These are phyloP conservation scores for Capsicum pubescens DNA, from an alignment of 257 asterid species.

Conservation along the genomic window DNA sequence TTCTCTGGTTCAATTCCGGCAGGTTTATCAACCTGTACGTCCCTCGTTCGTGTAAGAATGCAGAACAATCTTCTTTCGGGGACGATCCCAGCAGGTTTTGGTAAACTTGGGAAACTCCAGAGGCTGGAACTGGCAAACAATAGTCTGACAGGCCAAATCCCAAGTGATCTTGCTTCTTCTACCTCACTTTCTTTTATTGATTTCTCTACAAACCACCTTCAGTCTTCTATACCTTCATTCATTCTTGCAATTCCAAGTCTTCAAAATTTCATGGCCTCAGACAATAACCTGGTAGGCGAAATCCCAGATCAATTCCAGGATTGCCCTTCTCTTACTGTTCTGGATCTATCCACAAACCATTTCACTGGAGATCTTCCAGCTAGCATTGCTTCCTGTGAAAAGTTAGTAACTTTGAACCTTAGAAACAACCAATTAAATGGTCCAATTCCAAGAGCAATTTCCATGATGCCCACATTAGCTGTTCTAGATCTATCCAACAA, in stretches of 20 bases:
- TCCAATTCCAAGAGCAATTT: slow-evolving; percentile 56
- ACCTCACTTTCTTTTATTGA: slow-evolving; percentile 70
- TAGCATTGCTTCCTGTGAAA: slow-evolving; percentile 69
- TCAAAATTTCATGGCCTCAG: slow-evolving; percentile 59
- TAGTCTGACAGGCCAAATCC: slow-evolving; percentile 65
- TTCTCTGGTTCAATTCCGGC: slow-evolving; percentile 71
- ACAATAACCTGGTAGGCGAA: slow-evolving; percentile 57
- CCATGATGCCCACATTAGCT: slow-evolving; percentile 65
- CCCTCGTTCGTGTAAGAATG: slow-evolving; percentile 69
- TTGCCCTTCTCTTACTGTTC: slow-evolving; percentile 58
- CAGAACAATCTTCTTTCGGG: slow-evolving; percentile 68
- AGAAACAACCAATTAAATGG: slow-evolving; percentile 57
- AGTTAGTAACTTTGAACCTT: slow-evolving; percentile 64
- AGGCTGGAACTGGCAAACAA: slow-evolving; percentile 70
- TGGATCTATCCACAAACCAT: slow-evolving; percentile 68
- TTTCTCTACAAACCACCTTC: slow-evolving; percentile 60
- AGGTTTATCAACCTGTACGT: slow-evolving; percentile 53
- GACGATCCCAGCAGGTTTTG: slow-evolving; percentile 69
- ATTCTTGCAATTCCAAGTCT: slow-evolving; percentile 60
- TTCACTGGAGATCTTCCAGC: slow-evolving; percentile 65
- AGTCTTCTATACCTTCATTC: slow-evolving; percentile 65
- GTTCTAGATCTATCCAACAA: slow-evolving; percentile 77
- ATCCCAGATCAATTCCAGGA: slow-evolving; percentile 75
- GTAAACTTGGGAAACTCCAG: slow-evolving; percentile 58
- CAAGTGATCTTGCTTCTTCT: slow-evolving; percentile 60